Conservation (phyloP, 345 rosid species). For the Eucalyptus cloeziana region DNA sequence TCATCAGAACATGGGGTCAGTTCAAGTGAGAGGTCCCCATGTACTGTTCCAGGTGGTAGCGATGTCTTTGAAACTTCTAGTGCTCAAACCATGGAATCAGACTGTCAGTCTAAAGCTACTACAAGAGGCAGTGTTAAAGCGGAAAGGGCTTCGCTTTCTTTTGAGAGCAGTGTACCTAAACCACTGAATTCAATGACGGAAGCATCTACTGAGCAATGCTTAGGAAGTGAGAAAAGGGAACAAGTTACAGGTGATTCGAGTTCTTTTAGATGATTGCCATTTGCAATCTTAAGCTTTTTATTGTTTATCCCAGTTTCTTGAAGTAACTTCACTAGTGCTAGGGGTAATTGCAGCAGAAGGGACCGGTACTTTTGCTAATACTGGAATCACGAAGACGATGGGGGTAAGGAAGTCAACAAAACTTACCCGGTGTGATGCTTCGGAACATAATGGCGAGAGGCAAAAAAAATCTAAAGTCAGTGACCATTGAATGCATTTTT, state of each 20-base stretch:
- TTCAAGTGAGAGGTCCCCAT: neutral
- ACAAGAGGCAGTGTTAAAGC: constrained; percentile 2
- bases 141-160: constrained; percentile 2
- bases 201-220: constrained; percentile 18
- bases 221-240: constrained; percentile 28
- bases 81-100: neutral
- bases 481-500: neutral
- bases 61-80: neutral
- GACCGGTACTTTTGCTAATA: constrained; percentile 17
- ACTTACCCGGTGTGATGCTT: constrained; percentile 14
- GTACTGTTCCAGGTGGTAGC: neutral
- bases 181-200: constrained; percentile 14
- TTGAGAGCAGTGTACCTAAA: constrained; percentile 14
- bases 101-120: neutral
- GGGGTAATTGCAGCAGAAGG: constrained; percentile 13
- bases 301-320: neutral
- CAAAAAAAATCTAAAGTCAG: constrained; percentile 38
- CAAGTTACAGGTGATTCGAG: constrained; percentile 19
- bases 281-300: neutral
- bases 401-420: constrained; percentile 42
- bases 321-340: neutral
- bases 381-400: constrained; percentile 47
- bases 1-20: neutral
- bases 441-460: constrained; percentile 9
- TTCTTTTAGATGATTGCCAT: constrained; percentile 1